These are phyloP conservation scores for Colletotrichum falcatum DNA, from an alignment of 2,329 filamentous ascomycete species.

Conservation along the genomic window DNA sequence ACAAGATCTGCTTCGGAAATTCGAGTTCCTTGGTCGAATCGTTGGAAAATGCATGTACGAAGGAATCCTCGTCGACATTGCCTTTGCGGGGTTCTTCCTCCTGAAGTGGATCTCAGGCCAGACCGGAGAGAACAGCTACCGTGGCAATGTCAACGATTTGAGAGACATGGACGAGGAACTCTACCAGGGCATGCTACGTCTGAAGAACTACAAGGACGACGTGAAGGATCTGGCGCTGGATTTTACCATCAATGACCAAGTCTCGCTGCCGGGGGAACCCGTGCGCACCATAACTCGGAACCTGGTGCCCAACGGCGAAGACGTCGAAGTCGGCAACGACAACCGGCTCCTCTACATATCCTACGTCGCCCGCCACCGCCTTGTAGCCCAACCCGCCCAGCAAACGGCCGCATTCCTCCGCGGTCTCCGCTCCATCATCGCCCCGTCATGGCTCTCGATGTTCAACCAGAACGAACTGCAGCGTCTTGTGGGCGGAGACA, in stretches of 20 bases:
- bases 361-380: constrained; percentile 87
- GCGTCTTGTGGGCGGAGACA: constrained; percentile 90
- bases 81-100: constrained; percentile 95
- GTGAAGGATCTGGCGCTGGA: constrained; percentile 85
- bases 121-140: constrained; percentile 78
- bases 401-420: constrained; percentile 90
- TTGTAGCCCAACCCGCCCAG: constrained; percentile 81
- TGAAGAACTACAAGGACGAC: constrained; percentile 89
- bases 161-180: constrained; percentile 91
- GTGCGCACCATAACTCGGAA: constrained; percentile 77
- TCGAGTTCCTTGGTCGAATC: constrained; percentile 92
- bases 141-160: constrained; percentile 94
- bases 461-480: constrained; percentile 98
- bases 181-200: constrained; percentile 83
- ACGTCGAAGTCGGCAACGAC: constrained; percentile 86
- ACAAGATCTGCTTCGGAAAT: constrained; percentile 74
- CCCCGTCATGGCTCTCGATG: constrained; percentile 95
- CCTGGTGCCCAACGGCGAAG: constrained; percentile 80
- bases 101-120: constrained; percentile 86
- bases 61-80: constrained; percentile 92
- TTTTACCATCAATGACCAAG: constrained; percentile 86
- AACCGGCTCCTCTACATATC: constrained; percentile 96
- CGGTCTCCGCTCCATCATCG: constrained; percentile 88
- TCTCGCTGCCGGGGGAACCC: constrained; percentile 59
- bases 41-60: constrained; percentile 98